Conservation (phyloP, 306 rosid species). For the Hylodesmum podocarpum region DNA sequence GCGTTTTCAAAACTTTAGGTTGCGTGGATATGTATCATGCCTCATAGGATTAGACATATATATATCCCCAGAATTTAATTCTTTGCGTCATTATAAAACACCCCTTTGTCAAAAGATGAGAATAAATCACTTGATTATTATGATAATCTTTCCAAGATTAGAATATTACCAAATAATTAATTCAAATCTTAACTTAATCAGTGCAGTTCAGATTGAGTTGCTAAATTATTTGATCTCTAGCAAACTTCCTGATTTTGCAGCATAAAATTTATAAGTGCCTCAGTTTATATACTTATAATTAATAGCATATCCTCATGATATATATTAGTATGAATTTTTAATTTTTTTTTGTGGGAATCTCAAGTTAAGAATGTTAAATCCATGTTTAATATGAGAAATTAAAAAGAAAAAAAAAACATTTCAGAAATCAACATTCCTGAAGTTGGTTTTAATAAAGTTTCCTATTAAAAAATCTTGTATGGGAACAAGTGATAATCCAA, state of each 20-base stretch:
- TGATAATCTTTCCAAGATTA: not conserved
- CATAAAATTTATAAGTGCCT: not conserved
- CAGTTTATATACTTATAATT: no score
- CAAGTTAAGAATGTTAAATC: no score
- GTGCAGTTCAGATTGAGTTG: not conserved
- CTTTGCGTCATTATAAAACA: slow-evolving; percentile 10
- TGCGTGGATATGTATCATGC: slow-evolving; percentile 37
- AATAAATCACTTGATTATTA: not conserved
- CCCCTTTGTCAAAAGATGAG: not conserved
- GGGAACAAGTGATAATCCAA: no score
- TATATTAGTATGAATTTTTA: no score
- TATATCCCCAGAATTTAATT: slow-evolving; percentile 25
- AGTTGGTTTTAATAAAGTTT: no score
- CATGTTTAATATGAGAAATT: no score
- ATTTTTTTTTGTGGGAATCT: no score
- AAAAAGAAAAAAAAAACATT: no score
- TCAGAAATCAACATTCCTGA: no score
- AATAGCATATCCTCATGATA: no score
- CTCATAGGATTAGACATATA: not conserved
- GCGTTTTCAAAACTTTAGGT: slow-evolving; percentile 35
- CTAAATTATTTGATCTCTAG: not conserved
- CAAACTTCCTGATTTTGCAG: not conserved
- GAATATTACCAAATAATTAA: slow-evolving; percentile 1
- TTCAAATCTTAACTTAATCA: not conserved
- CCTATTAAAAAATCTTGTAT: no score